Evolutionary conservation across 2,329 filamentous ascomycete species (phyloP).

Genomic region (Alternaria sp.): DNA sequence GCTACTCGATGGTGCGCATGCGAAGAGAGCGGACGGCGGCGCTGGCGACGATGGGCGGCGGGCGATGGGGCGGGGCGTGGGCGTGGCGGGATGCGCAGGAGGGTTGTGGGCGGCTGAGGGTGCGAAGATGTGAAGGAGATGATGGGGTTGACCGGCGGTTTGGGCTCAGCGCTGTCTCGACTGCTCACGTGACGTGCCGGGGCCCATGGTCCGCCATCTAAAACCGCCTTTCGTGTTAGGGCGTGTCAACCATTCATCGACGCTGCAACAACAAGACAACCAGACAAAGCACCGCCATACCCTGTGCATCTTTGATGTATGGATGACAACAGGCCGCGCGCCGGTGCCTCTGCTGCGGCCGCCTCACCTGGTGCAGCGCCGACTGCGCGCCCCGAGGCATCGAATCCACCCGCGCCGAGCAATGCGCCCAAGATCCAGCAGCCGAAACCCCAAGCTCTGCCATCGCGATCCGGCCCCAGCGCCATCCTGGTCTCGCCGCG

Average conservation of each 20-base stretch:
- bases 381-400: slow-evolving; percentile 2
- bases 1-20: slow-evolving; percentile 41
- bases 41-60: slow-evolving; percentile 2
- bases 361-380: slow-evolving; percentile 9
- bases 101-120: slow-evolving; percentile 20
- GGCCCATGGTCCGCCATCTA: slow-evolving; percentile 1
- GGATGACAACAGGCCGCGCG: slow-evolving; percentile 37
- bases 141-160: slow-evolving; percentile 21
- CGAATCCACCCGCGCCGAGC: slow-evolving; percentile 18
- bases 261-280: not conserved
- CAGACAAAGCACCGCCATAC: not conserved
- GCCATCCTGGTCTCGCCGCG: slow-evolving; percentile 88
- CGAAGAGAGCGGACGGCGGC: slow-evolving; percentile 21
- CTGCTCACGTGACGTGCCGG: slow-evolving; percentile 14
- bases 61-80: slow-evolving; percentile 4
- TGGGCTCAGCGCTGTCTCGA: slow-evolving; percentile 19
- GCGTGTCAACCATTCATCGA: slow-evolving; percentile 6
- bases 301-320: slow-evolving; percentile 16
- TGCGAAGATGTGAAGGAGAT: slow-evolving; percentile 19
- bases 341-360: slow-evolving; percentile 12
- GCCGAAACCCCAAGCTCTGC: slow-evolving; percentile 85
- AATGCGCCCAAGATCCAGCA: slow-evolving; percentile 69
- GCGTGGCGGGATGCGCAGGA: slow-evolving; percentile 8
- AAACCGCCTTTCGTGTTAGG: slow-evolving; percentile 11
- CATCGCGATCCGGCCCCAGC: slow-evolving; percentile 70